Evolutionary conservation across 345 rosid species (phyloP), one percentile per base, ranked within the genome.

Genomic region (Murraya koenigii): DNA sequence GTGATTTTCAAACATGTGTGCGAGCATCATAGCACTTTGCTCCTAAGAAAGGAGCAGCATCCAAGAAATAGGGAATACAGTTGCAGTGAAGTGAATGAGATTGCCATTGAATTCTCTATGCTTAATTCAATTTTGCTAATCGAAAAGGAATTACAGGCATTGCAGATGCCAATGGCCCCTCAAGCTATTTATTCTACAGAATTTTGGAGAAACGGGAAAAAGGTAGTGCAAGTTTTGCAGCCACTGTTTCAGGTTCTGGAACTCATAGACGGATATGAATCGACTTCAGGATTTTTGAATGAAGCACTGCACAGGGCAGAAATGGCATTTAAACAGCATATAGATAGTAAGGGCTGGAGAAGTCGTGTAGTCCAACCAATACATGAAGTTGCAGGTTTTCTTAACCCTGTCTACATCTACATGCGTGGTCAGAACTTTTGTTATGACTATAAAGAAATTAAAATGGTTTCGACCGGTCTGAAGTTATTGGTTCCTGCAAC

Each of bases 191-290:
- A 64, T 28, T 26, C 59, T 33, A 7, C 41, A 19, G 69, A 65
- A 14, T 64, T 75, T n/a, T 75, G 78, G 78, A 33, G 7, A n/a
- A 36, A 33, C 22, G 71, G 71, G 32, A n/a, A 19, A 60, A 75
- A 4, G 10, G 59, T 38, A 17, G 2, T 77, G 19, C 30, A 36
- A 35, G 60, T 77, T 41, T 47, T 70, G 70, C 44, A 61, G 62
- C 75, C 80, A 30, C 9, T 78, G 9, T 54, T 47, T 61, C 80
- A 63, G 23, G 80, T 62, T 68, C 76, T 78, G 62, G 69, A 72
- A 10, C 25, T 78, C n/a, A 56, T 47, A 13, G 76, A 78, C 19
- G 36, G 41, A 9, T 13, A 62, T 49, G 71, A 63, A 28, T 47
- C 80, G 44, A 78, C 75, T 15, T 25, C 59, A 36, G 76, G 80